Evolutionary conservation across 129 eudicot genomes (phyloP).

Genomic region (Lactuca sativa): DNA sequence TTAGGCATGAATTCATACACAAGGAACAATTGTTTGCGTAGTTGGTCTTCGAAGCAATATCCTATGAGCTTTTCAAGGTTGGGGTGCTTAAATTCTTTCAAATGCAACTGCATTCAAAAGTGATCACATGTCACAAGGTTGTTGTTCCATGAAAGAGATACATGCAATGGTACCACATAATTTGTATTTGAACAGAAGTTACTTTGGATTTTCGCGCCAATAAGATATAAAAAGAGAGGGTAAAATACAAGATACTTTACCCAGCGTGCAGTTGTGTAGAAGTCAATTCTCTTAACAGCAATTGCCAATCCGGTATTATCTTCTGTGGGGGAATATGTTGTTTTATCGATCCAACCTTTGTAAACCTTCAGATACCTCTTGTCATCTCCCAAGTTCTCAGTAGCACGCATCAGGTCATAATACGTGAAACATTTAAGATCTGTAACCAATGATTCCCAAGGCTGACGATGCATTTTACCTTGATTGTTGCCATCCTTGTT

Average conservation of each 20-base stretch:
- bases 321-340: slow-evolving; percentile 11
- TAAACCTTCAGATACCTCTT: neutral
- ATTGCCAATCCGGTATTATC: slow-evolving; percentile 6
- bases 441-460: neutral
- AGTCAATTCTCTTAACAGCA: neutral
- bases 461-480: neutral
- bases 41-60: slow-evolving; percentile 13
- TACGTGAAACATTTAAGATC: slow-evolving; percentile 9
- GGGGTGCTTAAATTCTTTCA: slow-evolving; percentile 27
- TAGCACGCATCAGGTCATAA: slow-evolving; percentile 5
- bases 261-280: neutral
- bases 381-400: slow-evolving; percentile 7
- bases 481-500: neutral
- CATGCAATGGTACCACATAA: neutral
- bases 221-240: neutral
- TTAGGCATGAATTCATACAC: slow-evolving; percentile 27
- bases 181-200: too few species aligned
- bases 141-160: neutral
- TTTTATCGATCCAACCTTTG: slow-evolving; percentile 22
- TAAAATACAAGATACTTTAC: neutral
- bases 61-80: slow-evolving; percentile 30
- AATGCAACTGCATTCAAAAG: slow-evolving; percentile 29
- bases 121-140: slow-evolving; percentile 5
- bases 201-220: too few species aligned
- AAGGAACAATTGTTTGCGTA: slow-evolving; percentile 21